These are phyloP conservation scores for Dictyostelium discoideum DNA, from an alignment of 78 protist species.

Conservation along the genomic window dicty_2.7 NC_007088.5:4151001-4151500, in stretches of 20 bases:
- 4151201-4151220: neutral
- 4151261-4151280: too few relatives aligned
- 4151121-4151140: neutral
- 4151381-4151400: neutral
- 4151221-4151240: neutral
- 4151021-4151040: too few relatives aligned
- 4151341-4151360: neutral
- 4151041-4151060: too few relatives aligned
- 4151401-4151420: neutral
- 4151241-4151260: neutral
- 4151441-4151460: slow-evolving; percentile 20
- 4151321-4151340: too few relatives aligned
- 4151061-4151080: too few relatives aligned
- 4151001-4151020: too few relatives aligned
- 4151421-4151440: neutral
- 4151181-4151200: neutral
- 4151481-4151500: slow-evolving; percentile 25
- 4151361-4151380: too few relatives aligned
- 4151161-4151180: neutral
- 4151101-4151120: neutral
- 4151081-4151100: too few relatives aligned
- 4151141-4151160: neutral
- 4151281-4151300: too few relatives aligned
- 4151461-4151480: slow-evolving; percentile 50
- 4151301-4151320: too few relatives aligned